phyloP scores from a whole-genome alignment of 2,329 filamentous ascomycete genomes.

The Stagonosporopsis vannaccii region DNA sequence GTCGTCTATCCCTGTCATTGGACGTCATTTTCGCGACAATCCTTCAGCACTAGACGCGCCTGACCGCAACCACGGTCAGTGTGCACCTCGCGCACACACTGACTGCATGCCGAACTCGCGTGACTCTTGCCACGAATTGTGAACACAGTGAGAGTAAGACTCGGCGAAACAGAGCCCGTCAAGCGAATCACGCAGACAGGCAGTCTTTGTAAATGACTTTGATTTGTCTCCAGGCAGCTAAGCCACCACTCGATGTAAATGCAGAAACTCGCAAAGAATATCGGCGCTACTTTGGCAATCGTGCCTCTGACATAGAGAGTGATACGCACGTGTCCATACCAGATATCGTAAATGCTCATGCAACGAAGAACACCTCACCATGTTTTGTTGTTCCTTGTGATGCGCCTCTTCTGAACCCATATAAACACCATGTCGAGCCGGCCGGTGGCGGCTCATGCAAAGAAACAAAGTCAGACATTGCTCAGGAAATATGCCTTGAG shows the following conservation, averaged over 20 bases:
- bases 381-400: constrained; percentile 25
- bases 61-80: constrained; percentile 10
- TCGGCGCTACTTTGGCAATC: constrained; percentile 12
- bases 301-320: constrained; percentile 10
- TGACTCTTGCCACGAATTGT: background rate
- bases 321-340: constrained; percentile 19
- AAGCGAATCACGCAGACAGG: background rate
- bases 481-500: constrained; percentile 25
- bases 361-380: constrained; percentile 19
- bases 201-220: background rate
- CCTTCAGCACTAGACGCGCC: constrained; percentile 12
- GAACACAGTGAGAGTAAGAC: background rate
- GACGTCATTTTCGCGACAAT: constrained; percentile 27
- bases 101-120: constrained; percentile 5
- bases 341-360: constrained; percentile 28
- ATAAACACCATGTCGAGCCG: constrained; percentile 25
- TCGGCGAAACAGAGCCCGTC: background rate
- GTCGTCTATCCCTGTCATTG: constrained; percentile 29
- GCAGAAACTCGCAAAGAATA: constrained; percentile 15
- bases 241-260: constrained; percentile 9
- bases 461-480: constrained; percentile 24
- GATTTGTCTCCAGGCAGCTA: constrained; percentile 14
- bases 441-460: constrained; percentile 29
- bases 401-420: constrained; percentile 27
- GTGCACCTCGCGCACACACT: background rate